These are phyloP conservation scores for Ramalina intermedia DNA, from an alignment of 495 filamentous ascomycete species.

Conservation along the genomic window DNA sequence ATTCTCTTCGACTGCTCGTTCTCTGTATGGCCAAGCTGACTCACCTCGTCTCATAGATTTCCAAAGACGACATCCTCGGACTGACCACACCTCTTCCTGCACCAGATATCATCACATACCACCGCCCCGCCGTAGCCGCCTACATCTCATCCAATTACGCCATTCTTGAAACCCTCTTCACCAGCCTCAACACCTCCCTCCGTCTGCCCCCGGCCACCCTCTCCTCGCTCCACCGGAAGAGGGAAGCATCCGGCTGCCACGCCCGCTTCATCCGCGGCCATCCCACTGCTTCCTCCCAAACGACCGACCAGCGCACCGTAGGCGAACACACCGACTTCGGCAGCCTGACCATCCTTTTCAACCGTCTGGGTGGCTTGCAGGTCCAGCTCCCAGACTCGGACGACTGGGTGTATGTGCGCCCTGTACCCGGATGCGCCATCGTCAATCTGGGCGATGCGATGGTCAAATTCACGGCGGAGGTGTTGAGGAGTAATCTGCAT, in stretches of 20 bases:
- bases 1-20: too few relatives aligned
- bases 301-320: conserved; percentile 26
- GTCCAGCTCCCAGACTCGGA: conserved; percentile 33
- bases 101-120: conserved; percentile 25
- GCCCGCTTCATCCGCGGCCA: conserved; percentile 36
- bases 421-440: conserved; percentile 41
- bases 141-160: conserved; percentile 36
- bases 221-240: conserved; percentile 33
- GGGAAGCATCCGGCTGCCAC: conserved; percentile 39
- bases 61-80: conserved; percentile 39
- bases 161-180: conserved; percentile 33
- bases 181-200: conserved; percentile 34
- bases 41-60: conserved; percentile 12
- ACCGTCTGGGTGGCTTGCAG: conserved; percentile 45
- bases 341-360: conserved; percentile 44
- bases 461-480: conserved; percentile 45
- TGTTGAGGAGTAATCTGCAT: conserved; percentile 49
- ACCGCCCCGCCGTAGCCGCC: conserved; percentile 25
- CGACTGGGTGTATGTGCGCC: conserved; percentile 45
- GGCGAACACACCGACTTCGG: conserved; percentile 41
- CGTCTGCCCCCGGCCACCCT: conserved; percentile 34
- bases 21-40: background rate
- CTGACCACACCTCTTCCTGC: conserved; percentile 30
- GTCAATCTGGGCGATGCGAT: conserved; percentile 54
- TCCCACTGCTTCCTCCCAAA: conserved; percentile 23